Percentiles rank a stretch among this genome's conserved stretches.
Evolutionary conservation across 805 yeast genomes (phyloP).

Genomic region (Candida insectalens): DNA sequence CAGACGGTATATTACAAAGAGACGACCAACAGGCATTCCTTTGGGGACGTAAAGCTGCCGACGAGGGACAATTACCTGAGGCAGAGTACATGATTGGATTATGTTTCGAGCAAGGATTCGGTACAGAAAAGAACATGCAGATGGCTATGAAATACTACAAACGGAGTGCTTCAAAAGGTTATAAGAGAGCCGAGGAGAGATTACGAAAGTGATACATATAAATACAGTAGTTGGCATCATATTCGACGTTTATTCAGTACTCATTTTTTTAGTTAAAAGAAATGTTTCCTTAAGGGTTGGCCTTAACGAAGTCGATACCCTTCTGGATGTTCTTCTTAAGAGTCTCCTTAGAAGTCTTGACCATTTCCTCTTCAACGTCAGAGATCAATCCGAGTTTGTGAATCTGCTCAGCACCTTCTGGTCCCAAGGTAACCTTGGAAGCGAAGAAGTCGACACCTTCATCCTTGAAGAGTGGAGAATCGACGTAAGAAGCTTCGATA

Average conservation of each 20-base stretch:
- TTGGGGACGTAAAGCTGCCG: constrained; percentile 59
- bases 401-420: constrained; percentile 75
- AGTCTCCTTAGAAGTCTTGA: constrained; percentile 79
- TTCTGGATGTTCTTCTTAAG: constrained; percentile 84
- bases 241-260: too few relatives aligned
- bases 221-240: too few relatives aligned
- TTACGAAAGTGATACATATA: neutral
- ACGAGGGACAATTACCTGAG: constrained; percentile 41
- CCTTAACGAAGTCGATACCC: constrained; percentile 82
- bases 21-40: constrained; percentile 57
- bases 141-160: constrained; percentile 41
- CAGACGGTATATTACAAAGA: constrained; percentile 33
- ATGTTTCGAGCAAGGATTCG: constrained; percentile 59
- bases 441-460: constrained; percentile 98
- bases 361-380: constrained; percentile 74
- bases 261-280: too few relatives aligned
- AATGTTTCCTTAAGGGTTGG: constrained; percentile 40
- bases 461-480: constrained; percentile 68
- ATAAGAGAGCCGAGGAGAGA: constrained; percentile 40
- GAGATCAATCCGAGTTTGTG: constrained; percentile 70
- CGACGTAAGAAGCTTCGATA: constrained; percentile 49
- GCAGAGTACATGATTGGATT: constrained; percentile 66
- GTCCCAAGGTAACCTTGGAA: constrained; percentile 87
- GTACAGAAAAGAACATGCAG: constrained; percentile 32
- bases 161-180: constrained; percentile 55